Base-by-base conservation (phyloP, 2,329 filamentous ascomycete species). In the Aspergillus amoenus region DNA sequence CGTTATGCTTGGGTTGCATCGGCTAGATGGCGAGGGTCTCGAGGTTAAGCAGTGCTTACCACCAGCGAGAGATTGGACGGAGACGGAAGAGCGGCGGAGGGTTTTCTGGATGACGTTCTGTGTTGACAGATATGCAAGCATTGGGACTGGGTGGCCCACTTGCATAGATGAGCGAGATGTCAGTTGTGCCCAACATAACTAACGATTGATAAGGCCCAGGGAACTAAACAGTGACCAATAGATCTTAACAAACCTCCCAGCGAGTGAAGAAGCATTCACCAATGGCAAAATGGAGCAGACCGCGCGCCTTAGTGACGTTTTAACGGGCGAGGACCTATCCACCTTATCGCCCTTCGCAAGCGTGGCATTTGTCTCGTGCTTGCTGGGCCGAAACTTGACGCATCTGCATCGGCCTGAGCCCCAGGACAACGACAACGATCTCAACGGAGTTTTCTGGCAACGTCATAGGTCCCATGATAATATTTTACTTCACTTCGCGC, bases 121-220 rank as follows among this genome's bases (percentile, higher is more conserved):
- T 65, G 80, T 92, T 61, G 94, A 97, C 69, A 86, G 94, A 52
- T 97, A 96, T 75, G 90, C 92, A 5, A 97, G 92, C 68, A 94
- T 97, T 56, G 94, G 94, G 34, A 97, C 94, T 2, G 94, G 94
- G 6, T 97, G 94, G 94, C 94, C 94, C 1, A 93, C 97, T 90
- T 87, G 84, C 0, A 85, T 97, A 54, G 93, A 97, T 63, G 94
- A 99, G 76, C 85, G 84, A 70, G 94, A 99, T 72, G 84, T 86
- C 66, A 74, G 81, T 37, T 48, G 13, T 55, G 42, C 44, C 24
- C 22, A 27, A 8, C 12, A 34, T 30, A 34, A 11, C 13, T 34
- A 34, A 47, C n/a, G 13, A 37, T n/a, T 37, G 8, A 12, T 32
- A 48, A 22, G 32, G 21, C 3, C 39, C 7, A 30, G 11, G 47